Evolutionary conservation across 176 grass and related monocot species (phyloP).

Genomic region (Oryza coarctata): DNA sequence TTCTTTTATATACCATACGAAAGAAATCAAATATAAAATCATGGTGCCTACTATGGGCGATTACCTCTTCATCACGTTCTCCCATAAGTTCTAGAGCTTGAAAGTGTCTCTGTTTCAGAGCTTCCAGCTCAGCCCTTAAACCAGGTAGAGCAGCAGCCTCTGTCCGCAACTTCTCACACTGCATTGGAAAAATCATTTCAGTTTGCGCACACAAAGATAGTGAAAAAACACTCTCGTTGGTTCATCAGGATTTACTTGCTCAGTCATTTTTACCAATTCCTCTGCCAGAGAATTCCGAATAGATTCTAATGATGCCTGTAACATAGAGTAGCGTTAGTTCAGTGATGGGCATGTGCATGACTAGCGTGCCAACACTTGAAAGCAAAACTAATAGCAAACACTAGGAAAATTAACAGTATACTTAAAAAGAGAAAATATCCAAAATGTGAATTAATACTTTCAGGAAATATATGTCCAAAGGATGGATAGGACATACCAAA

Average conservation of each 20-base stretch:
- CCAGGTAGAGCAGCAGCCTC: conserved; percentile 85
- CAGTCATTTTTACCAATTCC: conserved; percentile 97
- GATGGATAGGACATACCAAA: conserved; percentile 58
- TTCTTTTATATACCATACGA: neutral
- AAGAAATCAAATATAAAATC: neutral
- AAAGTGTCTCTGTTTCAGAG: conserved; percentile 87
- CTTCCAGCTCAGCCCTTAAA: conserved; percentile 84
- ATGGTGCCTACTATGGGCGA: neutral
- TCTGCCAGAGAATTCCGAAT: conserved; percentile 96
- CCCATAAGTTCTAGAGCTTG: conserved; percentile 98
- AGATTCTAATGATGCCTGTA: conserved; percentile 90
- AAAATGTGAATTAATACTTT: neutral
- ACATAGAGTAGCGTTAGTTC: conserved; percentile 33
- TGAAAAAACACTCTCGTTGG: neutral
- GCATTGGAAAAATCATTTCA: conserved; percentile 30
- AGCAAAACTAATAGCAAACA: neutral
- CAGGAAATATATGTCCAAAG: conserved; percentile 31
- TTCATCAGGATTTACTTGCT: conserved; percentile 61
- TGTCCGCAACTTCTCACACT: conserved; percentile 88
- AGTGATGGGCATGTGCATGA: neutral
- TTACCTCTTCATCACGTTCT: conserved; percentile 99
- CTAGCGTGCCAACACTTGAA: neutral
- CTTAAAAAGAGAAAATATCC: neutral
- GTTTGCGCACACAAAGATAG: conserved; percentile 24
- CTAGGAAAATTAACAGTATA: conserved; percentile 5